These are phyloP conservation scores for Psilocybe sp. DNA, from an alignment of 768 basidiomycete genomes.

Conservation along the genomic window DNA sequence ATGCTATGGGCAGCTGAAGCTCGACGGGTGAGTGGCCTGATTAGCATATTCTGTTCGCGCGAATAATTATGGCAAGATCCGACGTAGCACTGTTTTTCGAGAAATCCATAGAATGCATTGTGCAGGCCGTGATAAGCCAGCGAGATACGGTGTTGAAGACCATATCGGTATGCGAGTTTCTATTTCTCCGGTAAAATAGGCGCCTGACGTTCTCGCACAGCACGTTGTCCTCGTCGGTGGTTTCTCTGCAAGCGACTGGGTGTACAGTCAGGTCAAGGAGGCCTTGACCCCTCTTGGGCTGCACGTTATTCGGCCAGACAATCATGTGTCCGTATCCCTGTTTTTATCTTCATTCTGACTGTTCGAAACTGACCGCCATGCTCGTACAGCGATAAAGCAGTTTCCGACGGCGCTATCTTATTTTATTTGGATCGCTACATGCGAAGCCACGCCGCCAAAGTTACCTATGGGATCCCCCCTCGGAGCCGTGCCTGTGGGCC, in stretches of 20 bases:
- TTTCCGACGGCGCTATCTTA: conserved; percentile 19
- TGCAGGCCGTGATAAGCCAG: conserved; percentile 28
- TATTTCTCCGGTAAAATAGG: not conserved
- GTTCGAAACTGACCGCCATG: not conserved
- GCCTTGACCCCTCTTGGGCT: conserved; percentile 34
- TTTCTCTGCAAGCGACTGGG: conserved; percentile 55
- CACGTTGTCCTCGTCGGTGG: conserved; percentile 54
- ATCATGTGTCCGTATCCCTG: conserved; percentile 41
- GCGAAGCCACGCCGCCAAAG: conserved; percentile 14
- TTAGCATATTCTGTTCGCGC: not conserved
- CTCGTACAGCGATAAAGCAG: conserved; percentile 18
- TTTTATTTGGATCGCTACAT: conserved; percentile 23
- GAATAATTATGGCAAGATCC: conserved; percentile 14
- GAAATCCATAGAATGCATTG: conserved; percentile 34
- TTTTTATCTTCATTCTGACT: not conserved
- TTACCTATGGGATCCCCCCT: conserved; percentile 10
- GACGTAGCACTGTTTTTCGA: conserved; percentile 36
- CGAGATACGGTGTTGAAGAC: conserved; percentile 21
- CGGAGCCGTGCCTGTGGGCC: too few relatives aligned
- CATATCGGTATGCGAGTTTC: conserved; percentile 24
- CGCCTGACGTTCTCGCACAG: conserved; percentile 16
- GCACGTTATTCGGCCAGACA: conserved; percentile 45
- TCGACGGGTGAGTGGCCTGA: conserved; percentile 25
- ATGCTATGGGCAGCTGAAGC: conserved; percentile 42
- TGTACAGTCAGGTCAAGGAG: conserved; percentile 38